A percentile compares a stretch with the other conserved stretches of the same genome.
Evolutionary conservation across 2,329 filamentous ascomycete genomes (phyloP).

Genomic region (Epichloe gansuensis): DNA sequence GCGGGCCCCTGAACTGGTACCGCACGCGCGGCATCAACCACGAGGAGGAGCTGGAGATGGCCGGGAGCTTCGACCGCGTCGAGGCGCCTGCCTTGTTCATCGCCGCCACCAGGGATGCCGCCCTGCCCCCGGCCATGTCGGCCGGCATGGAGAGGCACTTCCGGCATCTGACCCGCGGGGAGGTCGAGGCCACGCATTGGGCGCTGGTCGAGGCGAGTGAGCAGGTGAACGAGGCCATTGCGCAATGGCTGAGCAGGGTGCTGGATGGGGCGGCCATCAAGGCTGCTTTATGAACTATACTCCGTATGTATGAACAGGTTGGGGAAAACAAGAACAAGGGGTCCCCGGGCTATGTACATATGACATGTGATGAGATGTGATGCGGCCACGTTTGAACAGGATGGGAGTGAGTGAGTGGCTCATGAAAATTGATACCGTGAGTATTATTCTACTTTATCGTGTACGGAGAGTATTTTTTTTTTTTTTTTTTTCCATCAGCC

Average conservation of each 20-base stretch:
- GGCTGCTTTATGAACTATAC: constrained; percentile 13
- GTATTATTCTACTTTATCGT: background rate
- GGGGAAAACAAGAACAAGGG: background rate
- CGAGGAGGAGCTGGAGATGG: constrained; percentile 56
- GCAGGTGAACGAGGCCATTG: constrained; percentile 58
- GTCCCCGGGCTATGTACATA: too few relatives aligned
- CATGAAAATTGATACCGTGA: background rate
- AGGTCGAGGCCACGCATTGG: constrained; percentile 70
- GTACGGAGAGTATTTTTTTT: background rate
- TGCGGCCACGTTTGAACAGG: too few relatives aligned
- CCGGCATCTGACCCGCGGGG: constrained; percentile 48
- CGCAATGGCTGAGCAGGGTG: constrained; percentile 47
- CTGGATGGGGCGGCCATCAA: constrained; percentile 15
- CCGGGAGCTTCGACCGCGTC: constrained; percentile 43
- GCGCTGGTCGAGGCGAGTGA: constrained; percentile 61
- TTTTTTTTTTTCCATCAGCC: too few relatives aligned
- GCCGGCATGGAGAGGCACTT: constrained; percentile 58
- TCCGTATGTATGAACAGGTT: background rate
- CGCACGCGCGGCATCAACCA: constrained; percentile 60
- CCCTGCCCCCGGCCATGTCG: constrained; percentile 62
- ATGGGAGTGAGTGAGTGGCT: background rate
- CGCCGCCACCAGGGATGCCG: constrained; percentile 55
- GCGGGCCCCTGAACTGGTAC: constrained; percentile 84
- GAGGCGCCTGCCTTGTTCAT: constrained; percentile 63
- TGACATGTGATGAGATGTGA: too few relatives aligned